A percentile compares a stretch with the other conserved stretches of the same genome.
These are phyloP conservation scores for Extremus antarcticus DNA, from an alignment of 495 filamentous ascomycete genomes.

Conservation along the genomic window DNA sequence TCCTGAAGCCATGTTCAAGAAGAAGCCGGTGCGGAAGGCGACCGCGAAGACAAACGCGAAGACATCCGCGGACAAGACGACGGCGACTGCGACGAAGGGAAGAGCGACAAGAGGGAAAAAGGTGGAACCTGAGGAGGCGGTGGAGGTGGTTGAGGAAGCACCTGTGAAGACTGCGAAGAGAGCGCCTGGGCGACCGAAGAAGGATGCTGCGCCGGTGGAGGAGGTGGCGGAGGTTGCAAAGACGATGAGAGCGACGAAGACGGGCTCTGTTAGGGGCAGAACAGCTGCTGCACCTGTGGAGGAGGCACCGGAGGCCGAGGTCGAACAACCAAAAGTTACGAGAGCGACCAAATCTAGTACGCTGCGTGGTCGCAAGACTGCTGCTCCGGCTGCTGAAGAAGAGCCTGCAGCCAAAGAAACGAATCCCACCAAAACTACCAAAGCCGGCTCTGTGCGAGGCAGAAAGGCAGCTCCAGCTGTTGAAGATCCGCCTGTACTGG, in stretches of 20 bases:
- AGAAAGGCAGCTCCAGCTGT: neutral
- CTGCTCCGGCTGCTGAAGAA: neutral
- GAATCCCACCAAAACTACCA: neutral
- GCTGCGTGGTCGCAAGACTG: neutral
- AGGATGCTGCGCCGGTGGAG: neutral
- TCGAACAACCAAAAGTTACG: neutral
- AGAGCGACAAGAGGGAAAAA: neutral
- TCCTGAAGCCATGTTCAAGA: constrained; percentile 4
- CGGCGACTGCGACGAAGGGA: neutral
- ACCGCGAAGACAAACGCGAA: constrained; percentile 8
- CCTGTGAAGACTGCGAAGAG: neutral
- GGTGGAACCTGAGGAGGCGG: neutral
- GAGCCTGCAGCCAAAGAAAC: neutral
- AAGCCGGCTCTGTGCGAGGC: neutral
- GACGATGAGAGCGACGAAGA: neutral
- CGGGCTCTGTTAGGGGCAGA: neutral
- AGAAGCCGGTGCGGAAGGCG: constrained; percentile 16
- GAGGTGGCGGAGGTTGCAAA: neutral
- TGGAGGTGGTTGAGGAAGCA: neutral
- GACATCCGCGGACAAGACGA: neutral
- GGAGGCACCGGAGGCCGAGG: neutral
- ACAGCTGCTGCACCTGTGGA: constrained; percentile 1
- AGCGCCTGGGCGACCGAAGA: neutral
- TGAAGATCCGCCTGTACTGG: neutral
- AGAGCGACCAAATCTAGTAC: neutral